Evolutionary conservation across 345 rosid genomes (phyloP).

Genomic region (Gossypium australe): DNA sequence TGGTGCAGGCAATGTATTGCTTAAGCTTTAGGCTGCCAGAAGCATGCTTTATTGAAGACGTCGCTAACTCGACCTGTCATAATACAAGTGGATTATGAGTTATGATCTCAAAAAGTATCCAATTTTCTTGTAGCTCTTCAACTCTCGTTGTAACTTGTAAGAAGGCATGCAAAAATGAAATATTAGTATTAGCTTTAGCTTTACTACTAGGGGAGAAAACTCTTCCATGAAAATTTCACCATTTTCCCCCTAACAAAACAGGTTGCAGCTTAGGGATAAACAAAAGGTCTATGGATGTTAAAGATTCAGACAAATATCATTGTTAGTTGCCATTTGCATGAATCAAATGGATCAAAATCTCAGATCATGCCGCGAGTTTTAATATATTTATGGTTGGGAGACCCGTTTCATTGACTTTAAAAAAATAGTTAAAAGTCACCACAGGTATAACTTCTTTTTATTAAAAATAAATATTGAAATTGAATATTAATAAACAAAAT

Average conservation of each 20-base stretch:
- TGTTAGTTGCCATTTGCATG: not conserved
- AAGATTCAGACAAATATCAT: not conserved
- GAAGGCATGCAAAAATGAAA: not conserved
- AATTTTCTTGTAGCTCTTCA: not conserved
- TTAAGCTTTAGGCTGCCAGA: slow-evolving; percentile 86
- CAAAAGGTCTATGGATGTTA: not conserved
- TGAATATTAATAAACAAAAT: too few relatives aligned
- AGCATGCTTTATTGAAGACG: slow-evolving; percentile 53
- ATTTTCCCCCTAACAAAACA: not conserved
- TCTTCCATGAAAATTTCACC: not conserved
- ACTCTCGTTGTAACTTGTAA: not conserved
- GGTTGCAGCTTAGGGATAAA: not conserved
- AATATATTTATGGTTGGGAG: too few relatives aligned
- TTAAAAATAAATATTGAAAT: too few relatives aligned
- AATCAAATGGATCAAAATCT: not conserved
- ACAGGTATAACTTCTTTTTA: too few relatives aligned
- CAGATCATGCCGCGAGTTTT: not conserved
- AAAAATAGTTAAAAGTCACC: too few relatives aligned
- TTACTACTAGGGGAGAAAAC: not conserved
- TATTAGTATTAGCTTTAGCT: not conserved
- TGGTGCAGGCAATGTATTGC: slow-evolving; percentile 89
- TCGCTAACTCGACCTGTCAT: not conserved
- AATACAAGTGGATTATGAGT: not conserved
- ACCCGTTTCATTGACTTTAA: too few relatives aligned
- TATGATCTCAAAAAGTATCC: not conserved